Evolutionary conservation across 257 asterid species (phyloP), one percentile per base, ranked within the genome.

Genomic region (Lantana camara): DNA sequence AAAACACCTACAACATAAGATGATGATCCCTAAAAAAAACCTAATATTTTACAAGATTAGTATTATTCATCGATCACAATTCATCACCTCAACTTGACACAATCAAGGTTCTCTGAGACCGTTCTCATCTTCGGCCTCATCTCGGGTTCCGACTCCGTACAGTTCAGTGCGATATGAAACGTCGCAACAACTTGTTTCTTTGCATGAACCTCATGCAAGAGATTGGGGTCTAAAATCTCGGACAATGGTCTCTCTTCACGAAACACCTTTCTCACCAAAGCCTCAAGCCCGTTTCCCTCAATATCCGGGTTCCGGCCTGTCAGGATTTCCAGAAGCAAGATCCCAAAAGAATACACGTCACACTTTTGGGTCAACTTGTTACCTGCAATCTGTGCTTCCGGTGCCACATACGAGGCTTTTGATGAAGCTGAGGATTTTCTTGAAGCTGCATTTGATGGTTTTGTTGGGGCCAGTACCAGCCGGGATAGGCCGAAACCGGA

Each of bases 121-220:
- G 80, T 65, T 59, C 88, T 84, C 97, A 94, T 94, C 91, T 91
- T 81, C 15, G 97, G 96, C 57, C 97, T 83, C 60, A 86, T 44
- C 74, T 94, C 96, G 2, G 93, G 96, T 47, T 94, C 99, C 14
- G 68, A 50, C 27, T 90, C 97, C 30, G 95, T 83, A 66, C 99
- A 94, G 34, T 74, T 88, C 9, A 94, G 67, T 0, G 97, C 95
- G 7, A 86, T 71, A 29, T 94, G 96, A 74, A 94, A 90, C 22
- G 85, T 67, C 0, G 97, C 96, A 11, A 94, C 82, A 0, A 94
- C 99, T 75, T 94, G 97, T 63, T 81, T 88, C 79, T 94, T 94
- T 0, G 95, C 97, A 24, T 79, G 87, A 20, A 85, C 95, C 93
- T 94, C 99, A 2, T 75, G 84, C 81, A 84, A 13, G 5, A 94